Conservation (phyloP, 1,284 basidiomycete genomes). For the Melampsora larici-populina region DNA sequence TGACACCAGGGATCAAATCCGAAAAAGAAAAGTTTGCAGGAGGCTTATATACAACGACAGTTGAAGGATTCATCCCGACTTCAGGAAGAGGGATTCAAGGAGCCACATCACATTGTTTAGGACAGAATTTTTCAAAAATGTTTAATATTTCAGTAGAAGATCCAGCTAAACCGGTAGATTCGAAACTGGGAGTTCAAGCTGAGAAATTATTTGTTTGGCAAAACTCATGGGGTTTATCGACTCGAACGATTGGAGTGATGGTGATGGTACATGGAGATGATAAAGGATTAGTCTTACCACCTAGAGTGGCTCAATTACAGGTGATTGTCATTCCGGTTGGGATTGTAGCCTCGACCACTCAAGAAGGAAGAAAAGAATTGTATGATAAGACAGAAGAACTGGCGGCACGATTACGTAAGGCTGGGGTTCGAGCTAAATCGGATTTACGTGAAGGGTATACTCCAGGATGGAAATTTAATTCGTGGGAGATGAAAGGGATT, state of each 20-base stretch:
- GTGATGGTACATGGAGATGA: constrained; percentile 99
- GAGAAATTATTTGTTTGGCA: constrained; percentile 84
- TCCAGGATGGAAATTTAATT: constrained; percentile 98
- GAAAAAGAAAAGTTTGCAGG: constrained; percentile 99
- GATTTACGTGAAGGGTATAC: constrained; percentile 94
- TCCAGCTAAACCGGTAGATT: constrained; percentile 64
- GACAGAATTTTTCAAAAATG: constrained; percentile 99
- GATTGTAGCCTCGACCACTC: constrained; percentile 74
- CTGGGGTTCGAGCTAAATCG: constrained; percentile 77
- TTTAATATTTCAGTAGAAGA: constrained; percentile 98
- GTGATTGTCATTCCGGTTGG: constrained; percentile 90
- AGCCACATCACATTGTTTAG: constrained; percentile 94
- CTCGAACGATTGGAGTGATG: constrained; percentile 96
- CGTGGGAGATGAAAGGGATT: constrained; percentile 99
- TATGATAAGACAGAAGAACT: constrained; percentile 74
- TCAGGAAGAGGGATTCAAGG: constrained; percentile 97
- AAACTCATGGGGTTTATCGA: constrained; percentile 97
- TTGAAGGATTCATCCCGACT: constrained; percentile 96
- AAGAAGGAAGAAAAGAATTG: constrained; percentile 65
- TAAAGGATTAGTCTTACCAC: constrained; percentile 91
- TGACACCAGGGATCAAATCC: constrained; percentile 93
- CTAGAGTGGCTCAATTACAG: constrained; percentile 87
- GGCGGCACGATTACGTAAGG: constrained; percentile 63
- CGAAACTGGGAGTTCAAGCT: constrained; percentile 58
- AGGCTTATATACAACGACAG: constrained; percentile 94